phyloP scores from a whole-genome alignment of 805 yeast genomes.

The Zygotorulaspora chibaensis region DNA sequence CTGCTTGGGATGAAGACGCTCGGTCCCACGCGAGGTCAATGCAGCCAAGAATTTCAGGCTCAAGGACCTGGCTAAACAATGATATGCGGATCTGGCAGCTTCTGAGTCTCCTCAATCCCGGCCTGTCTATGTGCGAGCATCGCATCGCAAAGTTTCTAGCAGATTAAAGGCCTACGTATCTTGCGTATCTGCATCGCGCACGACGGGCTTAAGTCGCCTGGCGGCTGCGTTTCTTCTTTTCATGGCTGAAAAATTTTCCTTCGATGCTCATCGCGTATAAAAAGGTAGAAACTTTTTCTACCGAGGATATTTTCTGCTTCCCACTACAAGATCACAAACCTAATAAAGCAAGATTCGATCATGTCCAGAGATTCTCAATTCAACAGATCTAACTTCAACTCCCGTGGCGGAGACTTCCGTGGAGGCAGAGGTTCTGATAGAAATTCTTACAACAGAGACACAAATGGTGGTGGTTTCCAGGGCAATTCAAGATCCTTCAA shows the following conservation, averaged over 20 bases:
- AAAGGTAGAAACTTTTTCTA: background rate
- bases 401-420: conserved; percentile 41
- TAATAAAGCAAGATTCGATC: background rate
- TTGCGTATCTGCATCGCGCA: no score
- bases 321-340: background rate
- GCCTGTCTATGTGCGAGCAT: no score
- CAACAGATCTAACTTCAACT: conserved; percentile 35
- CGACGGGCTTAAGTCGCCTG: no score
- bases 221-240: conserved; percentile 31
- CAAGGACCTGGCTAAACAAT: no score
- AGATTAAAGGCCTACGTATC: no score
- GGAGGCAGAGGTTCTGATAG: conserved; percentile 39
- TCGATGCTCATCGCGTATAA: conserved; percentile 8
- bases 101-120: no score
- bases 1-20: no score
- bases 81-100: no score
- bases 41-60: no score
- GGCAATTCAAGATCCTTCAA: conserved; percentile 5
- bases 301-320: background rate
- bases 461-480: conserved; percentile 40
- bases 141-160: no score
- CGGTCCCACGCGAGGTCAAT: no score
- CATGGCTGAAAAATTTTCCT: conserved; percentile 8
- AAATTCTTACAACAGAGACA: conserved; percentile 35
- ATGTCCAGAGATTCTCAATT: conserved; percentile 36